phyloP scores from a whole-genome alignment of 116 monocot genomes.

The Papilionanthe hybrid region DNA sequence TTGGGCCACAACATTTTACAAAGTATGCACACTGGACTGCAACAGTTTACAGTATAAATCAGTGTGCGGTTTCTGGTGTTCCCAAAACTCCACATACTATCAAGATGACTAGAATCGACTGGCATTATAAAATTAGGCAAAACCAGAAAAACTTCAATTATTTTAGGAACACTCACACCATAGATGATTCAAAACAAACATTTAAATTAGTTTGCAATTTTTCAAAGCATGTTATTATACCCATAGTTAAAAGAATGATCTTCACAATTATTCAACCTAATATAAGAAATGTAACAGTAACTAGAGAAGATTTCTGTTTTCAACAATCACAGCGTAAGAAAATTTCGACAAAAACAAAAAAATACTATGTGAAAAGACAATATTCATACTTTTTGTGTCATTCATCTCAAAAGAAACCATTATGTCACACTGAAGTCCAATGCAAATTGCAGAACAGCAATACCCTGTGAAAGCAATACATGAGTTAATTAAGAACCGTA shows the following conservation, averaged over 20 bases:
- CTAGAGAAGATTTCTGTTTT: neutral
- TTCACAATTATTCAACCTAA: neutral
- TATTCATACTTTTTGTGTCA: conserved; percentile 24
- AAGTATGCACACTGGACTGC: too few species aligned
- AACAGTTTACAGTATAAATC: too few species aligned
- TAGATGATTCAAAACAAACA: neutral
- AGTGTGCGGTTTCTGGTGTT: too few species aligned
- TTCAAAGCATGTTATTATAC: neutral
- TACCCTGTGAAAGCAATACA: neutral
- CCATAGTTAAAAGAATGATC: neutral
- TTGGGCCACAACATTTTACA: too few species aligned
- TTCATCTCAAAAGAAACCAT: conserved; percentile 42
- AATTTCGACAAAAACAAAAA: neutral
- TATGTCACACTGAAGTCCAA: neutral
- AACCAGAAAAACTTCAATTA: neutral
- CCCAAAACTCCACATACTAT: too few species aligned
- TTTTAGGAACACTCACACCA: neutral
- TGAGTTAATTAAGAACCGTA: neutral
- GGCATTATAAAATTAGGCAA: too few species aligned
- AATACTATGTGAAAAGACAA: neutral
- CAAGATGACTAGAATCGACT: too few species aligned
- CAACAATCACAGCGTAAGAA: neutral
- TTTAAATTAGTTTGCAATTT: neutral
- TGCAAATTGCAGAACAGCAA: neutral
- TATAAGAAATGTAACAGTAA: neutral